Evolutionary conservation across 345 rosid species (phyloP), one percentile per base, ranked within the genome.

Genomic region (Rhizophora mangle): DNA sequence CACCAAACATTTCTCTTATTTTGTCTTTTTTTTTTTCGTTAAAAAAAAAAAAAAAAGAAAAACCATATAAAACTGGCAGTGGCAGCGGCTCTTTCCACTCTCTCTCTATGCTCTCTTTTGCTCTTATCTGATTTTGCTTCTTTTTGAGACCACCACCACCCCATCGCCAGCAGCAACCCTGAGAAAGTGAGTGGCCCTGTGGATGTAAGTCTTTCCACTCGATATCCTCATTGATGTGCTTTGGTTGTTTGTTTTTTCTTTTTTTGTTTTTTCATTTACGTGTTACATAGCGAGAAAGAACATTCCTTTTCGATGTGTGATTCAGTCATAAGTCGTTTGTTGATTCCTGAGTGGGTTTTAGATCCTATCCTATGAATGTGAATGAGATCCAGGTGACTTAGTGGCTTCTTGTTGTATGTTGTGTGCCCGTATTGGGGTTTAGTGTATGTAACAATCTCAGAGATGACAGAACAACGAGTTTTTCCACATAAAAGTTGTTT

Each of bases 111-210:
- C 51, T 75, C 66, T 55, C 46, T 72, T 65, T 64, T 49, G 64
- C 65, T 81, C 78, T 49, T 64, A 61, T 74, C 78, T 63, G 76
- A 77, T 74, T 74, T 79, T 78, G 73, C 73, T 72, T 21, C 62
- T 31, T 62, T 49, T 32, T 43, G 49, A 43, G 18, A 13, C 49
- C 49, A 39, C 3, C 10, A 43, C 18, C 5, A 72, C 75, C 49
- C 59, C 24, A 63, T 22, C 22, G 15, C 16, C 69, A 24, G n/a
- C 67, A 52, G 49, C 29, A 75, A 47, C 22, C 55, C 55, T 53
- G 49, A 46, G 53, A 51, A 13, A 43, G 19, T 43, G 49, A 8
- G 22, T 20, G 11, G 11, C 49, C 63, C 74, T 68, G 29, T 54
- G 52, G 63, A 46, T 60, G 84, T 77, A 77, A 80, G 71, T 26